Evolutionary conservation across 2,329 filamentous ascomycete genomes (phyloP).

Genomic region (Diaporthe caulivora): DNA sequence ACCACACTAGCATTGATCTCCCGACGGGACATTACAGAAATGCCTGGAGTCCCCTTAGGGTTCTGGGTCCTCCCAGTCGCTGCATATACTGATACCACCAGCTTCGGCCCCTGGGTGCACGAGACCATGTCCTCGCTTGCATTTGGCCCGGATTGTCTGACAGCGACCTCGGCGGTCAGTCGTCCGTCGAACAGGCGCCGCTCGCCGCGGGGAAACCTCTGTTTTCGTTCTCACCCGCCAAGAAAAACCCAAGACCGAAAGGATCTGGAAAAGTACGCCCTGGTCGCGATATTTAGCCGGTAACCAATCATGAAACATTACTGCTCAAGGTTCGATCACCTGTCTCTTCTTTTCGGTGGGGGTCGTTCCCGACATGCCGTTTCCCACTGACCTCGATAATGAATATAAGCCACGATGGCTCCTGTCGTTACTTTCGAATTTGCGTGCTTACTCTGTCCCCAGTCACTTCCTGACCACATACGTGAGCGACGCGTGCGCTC

Average conservation of each 20-base stretch:
- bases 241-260: slow-evolving; percentile 3
- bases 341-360: neutral
- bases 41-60: neutral
- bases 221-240: neutral
- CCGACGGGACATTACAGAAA: neutral
- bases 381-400: slow-evolving; percentile 11
- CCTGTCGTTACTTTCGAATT: neutral
- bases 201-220: slow-evolving; percentile 29
- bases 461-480: neutral
- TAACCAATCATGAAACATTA: slow-evolving; percentile 21
- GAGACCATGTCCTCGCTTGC: slow-evolving; percentile 10
- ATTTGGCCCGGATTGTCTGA: neutral
- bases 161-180: neutral
- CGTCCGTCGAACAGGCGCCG: neutral
- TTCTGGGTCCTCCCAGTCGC: neutral
- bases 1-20: neutral
- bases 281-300: slow-evolving; percentile 10
- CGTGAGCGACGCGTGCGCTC: neutral
- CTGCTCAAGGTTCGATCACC: neutral
- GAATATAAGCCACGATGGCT: neutral
- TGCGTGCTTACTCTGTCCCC: neutral
- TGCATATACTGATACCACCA: neutral
- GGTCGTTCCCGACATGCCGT: neutral
- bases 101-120: neutral
- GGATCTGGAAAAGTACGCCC: slow-evolving; percentile 7